phyloP scores from a whole-genome alignment of 2,329 filamentous ascomycete genomes.

The Xylariaceae sp. region DNA sequence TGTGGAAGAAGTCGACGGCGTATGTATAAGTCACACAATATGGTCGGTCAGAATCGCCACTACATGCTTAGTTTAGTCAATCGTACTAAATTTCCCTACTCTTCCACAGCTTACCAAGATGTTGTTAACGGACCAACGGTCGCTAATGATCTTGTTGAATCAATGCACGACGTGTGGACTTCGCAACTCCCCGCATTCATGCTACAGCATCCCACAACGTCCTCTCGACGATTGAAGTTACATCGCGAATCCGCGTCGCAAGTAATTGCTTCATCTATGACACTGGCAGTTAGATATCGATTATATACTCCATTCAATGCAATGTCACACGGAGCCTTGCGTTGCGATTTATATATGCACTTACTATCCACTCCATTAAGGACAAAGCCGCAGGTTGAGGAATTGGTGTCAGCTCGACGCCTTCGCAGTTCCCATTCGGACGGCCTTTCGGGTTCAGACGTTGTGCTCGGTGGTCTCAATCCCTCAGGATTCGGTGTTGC shows the following conservation, averaged over 20 bases:
- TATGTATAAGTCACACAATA: conserved; percentile 31
- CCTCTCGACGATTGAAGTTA: conserved; percentile 11
- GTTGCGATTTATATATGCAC: conserved; percentile 9
- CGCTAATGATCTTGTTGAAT: conserved; percentile 16
- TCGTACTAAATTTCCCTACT: background rate
- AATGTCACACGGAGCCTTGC: too few relatives aligned
- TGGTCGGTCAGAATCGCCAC: conserved; percentile 21
- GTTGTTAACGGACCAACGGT: conserved; percentile 22
- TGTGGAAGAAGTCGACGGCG: conserved; percentile 25
- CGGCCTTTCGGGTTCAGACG: conserved; percentile 25
- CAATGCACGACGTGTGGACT: conserved; percentile 30
- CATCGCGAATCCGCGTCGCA: conserved; percentile 24
- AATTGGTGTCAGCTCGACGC: conserved; percentile 20
- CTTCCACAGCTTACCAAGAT: conserved; percentile 22
- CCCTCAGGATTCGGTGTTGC: conserved; percentile 21
- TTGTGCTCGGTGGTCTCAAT: conserved; percentile 30
- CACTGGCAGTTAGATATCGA: conserved; percentile 11
- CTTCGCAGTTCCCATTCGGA: conserved; percentile 23
- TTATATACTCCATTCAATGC: conserved; percentile 2
- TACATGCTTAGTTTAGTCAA: conserved; percentile 4
- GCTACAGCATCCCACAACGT: conserved; percentile 30
- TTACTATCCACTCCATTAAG: conserved; percentile 23
- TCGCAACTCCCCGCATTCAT: conserved; percentile 22
- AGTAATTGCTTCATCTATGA: conserved; percentile 23
- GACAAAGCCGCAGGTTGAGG: conserved; percentile 27